phyloP scores from a whole-genome alignment of 2,329 filamentous ascomycete species.

The Alternaria longipes region DNA sequence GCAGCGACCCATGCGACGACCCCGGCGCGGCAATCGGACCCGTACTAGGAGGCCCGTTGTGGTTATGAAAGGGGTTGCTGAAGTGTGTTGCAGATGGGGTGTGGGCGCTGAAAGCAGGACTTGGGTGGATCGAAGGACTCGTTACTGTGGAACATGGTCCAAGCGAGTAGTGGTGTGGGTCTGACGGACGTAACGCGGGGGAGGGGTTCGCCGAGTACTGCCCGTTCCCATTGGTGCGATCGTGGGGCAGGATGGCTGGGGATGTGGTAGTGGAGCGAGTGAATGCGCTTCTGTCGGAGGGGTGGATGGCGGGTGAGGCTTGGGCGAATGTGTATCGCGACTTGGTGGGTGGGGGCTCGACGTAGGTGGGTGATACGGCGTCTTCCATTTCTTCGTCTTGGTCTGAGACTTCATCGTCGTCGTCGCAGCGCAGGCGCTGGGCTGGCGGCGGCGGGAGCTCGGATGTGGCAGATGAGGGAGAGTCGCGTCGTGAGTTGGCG shows the following conservation, averaged over 20 bases:
- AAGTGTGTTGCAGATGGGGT: conserved; percentile 42
- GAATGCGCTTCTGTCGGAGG: conserved; percentile 50
- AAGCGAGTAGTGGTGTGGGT: conserved; percentile 60
- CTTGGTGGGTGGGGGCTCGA: conserved; percentile 16
- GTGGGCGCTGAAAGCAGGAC: conserved; percentile 55
- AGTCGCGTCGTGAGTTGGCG: conserved; percentile 40
- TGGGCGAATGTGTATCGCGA: conserved; percentile 39
- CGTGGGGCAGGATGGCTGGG: conserved; percentile 48
- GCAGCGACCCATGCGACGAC: conserved; percentile 35
- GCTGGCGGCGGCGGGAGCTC: conserved; percentile 33
- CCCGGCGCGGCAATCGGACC: conserved; percentile 29
- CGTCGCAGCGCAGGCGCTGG: conserved; percentile 42
- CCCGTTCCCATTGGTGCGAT: conserved; percentile 41
- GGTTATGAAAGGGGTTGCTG: conserved; percentile 41
- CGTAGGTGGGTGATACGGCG: conserved; percentile 41
- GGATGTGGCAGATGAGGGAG: conserved; percentile 38
- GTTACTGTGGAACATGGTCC: conserved; percentile 51
- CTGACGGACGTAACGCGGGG: conserved; percentile 48
- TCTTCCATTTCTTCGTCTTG: conserved; percentile 59
- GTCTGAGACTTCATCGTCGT: conserved; percentile 59
- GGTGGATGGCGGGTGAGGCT: conserved; percentile 47
- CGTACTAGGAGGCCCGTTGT: conserved; percentile 36
- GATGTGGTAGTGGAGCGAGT: conserved; percentile 53
- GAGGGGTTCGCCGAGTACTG: conserved; percentile 58
- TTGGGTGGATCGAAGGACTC: conserved; percentile 47